Percentiles rank a stretch among this genome's conserved stretches.
Conservation (phyloP, 768 basidiomycete genomes). For the Tricholoma sp. region DNA sequence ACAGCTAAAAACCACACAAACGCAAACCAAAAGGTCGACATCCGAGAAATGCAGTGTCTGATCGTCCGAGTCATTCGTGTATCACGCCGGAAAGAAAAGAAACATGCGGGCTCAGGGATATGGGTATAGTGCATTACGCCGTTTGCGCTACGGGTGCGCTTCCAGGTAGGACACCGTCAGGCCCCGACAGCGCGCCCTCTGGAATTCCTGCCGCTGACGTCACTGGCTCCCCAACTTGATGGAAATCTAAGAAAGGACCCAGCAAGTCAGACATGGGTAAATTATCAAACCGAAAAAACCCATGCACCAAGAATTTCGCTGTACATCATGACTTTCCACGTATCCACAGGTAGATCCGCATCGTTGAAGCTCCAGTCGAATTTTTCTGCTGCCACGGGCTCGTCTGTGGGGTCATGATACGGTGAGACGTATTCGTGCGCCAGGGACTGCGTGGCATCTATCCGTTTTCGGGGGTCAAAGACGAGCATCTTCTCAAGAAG, state of each 20-base stretch:
- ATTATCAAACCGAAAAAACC: not conserved
- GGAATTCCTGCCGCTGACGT: slow-evolving; percentile 45
- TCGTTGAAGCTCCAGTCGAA: slow-evolving; percentile 99
- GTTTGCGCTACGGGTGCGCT: not conserved
- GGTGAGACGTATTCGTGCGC: slow-evolving; percentile 92
- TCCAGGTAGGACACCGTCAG: slow-evolving; percentile 28
- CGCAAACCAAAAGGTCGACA: not conserved
- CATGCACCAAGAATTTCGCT: slow-evolving; percentile 88
- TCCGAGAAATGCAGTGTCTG: not conserved
- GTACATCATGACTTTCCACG: slow-evolving; percentile 99
- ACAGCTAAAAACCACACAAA: not conserved
- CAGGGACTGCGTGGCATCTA: slow-evolving; percentile 89
- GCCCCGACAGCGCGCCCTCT: slow-evolving; percentile 67
- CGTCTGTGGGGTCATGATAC: slow-evolving; percentile 98
- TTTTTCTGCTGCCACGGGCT: slow-evolving; percentile 87
- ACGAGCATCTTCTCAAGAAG: slow-evolving; percentile 98
- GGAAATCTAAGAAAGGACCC: slow-evolving; percentile 53
- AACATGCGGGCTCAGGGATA: not conserved
- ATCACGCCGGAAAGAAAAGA: not conserved
- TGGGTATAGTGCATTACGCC: not conserved
- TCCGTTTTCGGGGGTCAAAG: slow-evolving; percentile 95
- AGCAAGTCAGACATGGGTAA: not conserved
- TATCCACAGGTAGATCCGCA: slow-evolving; percentile 95
- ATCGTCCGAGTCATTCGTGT: not conserved
- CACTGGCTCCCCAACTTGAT: slow-evolving; percentile 62